Conservation (phyloP, 768 basidiomycete species). For the Epithele typhae region DNA sequence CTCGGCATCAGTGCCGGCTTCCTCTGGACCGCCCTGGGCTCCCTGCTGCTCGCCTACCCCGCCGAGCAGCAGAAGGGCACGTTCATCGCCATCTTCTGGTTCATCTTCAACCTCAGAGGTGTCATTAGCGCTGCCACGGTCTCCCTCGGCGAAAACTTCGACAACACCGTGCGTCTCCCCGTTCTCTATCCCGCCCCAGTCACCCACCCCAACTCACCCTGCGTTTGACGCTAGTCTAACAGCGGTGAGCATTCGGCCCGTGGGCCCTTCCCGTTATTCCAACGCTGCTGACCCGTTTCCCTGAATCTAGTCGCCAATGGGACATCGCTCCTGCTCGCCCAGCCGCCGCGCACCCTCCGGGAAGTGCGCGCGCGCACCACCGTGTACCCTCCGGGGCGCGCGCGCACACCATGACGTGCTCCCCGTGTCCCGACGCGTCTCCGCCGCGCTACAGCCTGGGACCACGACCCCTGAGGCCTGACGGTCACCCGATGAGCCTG, state of each 20-base stretch:
- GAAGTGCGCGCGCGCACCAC: too few species aligned
- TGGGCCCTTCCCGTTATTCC: neutral
- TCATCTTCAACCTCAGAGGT: constrained; percentile 77
- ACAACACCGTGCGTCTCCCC: constrained; percentile 42
- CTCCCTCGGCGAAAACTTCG: constrained; percentile 65
- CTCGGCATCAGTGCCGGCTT: constrained; percentile 70
- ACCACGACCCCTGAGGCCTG: too few species aligned
- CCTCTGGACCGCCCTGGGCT: constrained; percentile 84
- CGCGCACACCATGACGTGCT: too few species aligned
- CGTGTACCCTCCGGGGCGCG: too few species aligned
- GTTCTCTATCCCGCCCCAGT: constrained; percentile 5
- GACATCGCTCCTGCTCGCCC: too few species aligned
- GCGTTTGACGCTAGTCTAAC: constrained; percentile 20
- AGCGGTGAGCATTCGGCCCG: constrained; percentile 19
- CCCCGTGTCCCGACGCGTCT: too few species aligned
- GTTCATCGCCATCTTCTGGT: constrained; percentile 80
- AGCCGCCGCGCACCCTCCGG: too few species aligned
- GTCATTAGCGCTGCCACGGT: constrained; percentile 75
- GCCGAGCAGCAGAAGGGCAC: constrained; percentile 74
- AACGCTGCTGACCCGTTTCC: neutral
- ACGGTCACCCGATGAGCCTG: too few species aligned
- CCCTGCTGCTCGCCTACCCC: constrained; percentile 79
- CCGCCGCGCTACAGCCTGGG: too few species aligned
- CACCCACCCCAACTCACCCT: neutral
- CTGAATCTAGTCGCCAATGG: constrained; percentile 52